These are phyloP conservation scores for Drechslerella coelobrocha DNA, from an alignment of 2,329 filamentous ascomycete species.

Conservation along the genomic window DNA sequence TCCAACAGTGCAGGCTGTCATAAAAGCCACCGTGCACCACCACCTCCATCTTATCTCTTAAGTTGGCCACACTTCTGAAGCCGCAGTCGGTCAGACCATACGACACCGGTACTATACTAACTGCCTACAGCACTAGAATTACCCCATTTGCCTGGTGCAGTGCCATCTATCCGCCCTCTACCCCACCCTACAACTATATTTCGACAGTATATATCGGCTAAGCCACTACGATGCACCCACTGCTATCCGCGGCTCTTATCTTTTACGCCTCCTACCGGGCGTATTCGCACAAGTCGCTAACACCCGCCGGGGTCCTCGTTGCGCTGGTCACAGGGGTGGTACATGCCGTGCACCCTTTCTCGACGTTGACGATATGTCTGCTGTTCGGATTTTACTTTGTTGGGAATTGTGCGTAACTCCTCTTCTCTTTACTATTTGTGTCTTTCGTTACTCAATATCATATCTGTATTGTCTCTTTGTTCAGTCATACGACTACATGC, in stretches of 20 bases:
- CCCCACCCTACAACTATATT: background rate
- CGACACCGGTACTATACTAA: too few species aligned
- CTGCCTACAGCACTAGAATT: too few species aligned
- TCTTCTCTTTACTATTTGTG: too few species aligned
- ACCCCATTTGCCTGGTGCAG: too few species aligned
- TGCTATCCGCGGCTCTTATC: constrained; percentile 60
- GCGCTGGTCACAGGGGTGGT: constrained; percentile 76
- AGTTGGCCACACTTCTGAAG: too few species aligned
- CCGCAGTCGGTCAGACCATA: too few species aligned
- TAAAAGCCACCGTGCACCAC: background rate
- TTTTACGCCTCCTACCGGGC: constrained; percentile 69
- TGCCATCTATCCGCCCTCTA: background rate
- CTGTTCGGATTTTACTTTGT: constrained; percentile 40
- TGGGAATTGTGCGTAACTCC: constrained; percentile 29
- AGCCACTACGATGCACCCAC: constrained; percentile 22
- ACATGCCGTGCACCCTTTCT: constrained; percentile 92
- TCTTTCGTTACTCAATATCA: constrained; percentile 74
- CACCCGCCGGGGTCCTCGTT: constrained; percentile 73
- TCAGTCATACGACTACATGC: background rate
- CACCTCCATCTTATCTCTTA: background rate
- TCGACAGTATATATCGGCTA: background rate
- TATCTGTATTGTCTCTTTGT: background rate
- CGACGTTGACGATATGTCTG: constrained; percentile 56
- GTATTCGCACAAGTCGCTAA: constrained; percentile 77
- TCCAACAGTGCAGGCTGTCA: background rate